Conservation (phyloP, 139 green algal species). For the Micractinium sp. region DNA sequence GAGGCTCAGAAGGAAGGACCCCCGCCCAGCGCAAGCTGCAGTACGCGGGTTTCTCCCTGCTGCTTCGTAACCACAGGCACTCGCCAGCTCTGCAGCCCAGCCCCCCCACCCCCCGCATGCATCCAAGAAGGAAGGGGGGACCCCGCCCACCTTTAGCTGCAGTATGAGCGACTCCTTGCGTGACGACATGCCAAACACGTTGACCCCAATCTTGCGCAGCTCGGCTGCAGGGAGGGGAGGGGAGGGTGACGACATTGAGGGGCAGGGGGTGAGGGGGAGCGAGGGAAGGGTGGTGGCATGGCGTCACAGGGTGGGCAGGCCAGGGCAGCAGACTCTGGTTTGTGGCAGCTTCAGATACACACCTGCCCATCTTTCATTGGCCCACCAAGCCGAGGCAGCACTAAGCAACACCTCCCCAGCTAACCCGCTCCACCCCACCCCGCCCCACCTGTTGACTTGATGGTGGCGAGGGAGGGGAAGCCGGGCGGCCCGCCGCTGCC, state of each 20-base stretch:
- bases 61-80: no score
- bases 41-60: no score
- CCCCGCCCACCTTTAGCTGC: constrained; percentile 55
- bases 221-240: constrained; percentile 9
- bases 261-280: background rate
- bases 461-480: constrained; percentile 78
- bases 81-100: no score
- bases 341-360: no score
- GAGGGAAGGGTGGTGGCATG: background rate
- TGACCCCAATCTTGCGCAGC: constrained; percentile 69
- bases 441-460: constrained; percentile 44
- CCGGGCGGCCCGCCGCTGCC: constrained; percentile 63
- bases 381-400: background rate
- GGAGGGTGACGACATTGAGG: background rate
- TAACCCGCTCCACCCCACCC: background rate
- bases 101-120: no score
- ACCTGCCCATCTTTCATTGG: no score
- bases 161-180: constrained; percentile 86
- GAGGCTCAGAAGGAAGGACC: no score
- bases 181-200: constrained; percentile 83
- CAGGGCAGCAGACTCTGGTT: background rate
- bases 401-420: background rate
- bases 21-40: no score
- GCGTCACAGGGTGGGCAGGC: background rate
- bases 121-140: no score